Conservation (phyloP, 2,329 filamentous ascomycete genomes). For the Trichophyton schoenleinii region DNA sequence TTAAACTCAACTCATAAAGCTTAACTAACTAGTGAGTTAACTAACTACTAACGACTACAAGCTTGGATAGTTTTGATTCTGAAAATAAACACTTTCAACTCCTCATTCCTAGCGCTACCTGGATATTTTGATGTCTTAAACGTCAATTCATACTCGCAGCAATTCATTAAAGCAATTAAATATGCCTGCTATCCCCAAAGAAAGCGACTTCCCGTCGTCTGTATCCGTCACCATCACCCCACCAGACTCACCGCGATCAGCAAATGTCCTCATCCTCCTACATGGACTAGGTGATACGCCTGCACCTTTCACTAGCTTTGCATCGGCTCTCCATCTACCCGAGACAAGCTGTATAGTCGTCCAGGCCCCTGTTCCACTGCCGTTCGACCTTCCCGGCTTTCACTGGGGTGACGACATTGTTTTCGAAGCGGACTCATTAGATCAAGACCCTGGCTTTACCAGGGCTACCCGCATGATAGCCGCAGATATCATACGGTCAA, state of each 20-base stretch:
- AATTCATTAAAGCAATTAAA: not conserved
- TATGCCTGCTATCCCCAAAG: conserved; percentile 25
- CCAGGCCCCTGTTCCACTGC: conserved; percentile 56
- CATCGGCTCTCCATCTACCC: conserved; percentile 56
- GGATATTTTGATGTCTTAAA: too few species aligned
- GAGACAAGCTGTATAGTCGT: conserved; percentile 65
- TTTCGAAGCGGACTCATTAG: conserved; percentile 45
- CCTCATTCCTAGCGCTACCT: too few species aligned
- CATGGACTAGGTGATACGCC: conserved; percentile 75
- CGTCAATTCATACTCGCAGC: not conserved
- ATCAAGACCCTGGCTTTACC: conserved; percentile 50
- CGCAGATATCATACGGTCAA: conserved; percentile 39
- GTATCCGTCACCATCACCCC: conserved; percentile 31
- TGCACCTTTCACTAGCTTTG: conserved; percentile 55
- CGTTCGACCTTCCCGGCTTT: conserved; percentile 54
- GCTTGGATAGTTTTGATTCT: too few species aligned
- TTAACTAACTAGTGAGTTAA: too few species aligned
- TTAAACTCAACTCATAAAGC: too few species aligned
- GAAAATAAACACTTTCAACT: too few species aligned
- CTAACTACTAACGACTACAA: too few species aligned
- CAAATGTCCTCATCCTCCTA: conserved; percentile 66
- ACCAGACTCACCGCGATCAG: conserved; percentile 39
- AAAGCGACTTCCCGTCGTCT: conserved; percentile 35
- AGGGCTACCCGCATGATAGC: conserved; percentile 38
- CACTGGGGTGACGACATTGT: conserved; percentile 58